Evolutionary conservation across 2,329 filamentous ascomycete species (phyloP).

Genomic region (Xylariomycetidae sp.): DNA sequence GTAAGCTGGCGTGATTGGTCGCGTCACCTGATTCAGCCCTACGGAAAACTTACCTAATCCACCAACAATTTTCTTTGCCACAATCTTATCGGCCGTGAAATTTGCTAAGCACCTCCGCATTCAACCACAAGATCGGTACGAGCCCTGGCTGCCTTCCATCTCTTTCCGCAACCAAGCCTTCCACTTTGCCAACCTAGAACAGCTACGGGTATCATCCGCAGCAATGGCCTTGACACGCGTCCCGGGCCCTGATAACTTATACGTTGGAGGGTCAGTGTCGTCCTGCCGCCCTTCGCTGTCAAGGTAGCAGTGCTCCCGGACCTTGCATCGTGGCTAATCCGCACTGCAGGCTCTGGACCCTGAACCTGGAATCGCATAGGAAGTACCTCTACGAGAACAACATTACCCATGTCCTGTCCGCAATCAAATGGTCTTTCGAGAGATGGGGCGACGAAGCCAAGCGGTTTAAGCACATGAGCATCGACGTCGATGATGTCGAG

Average conservation of each 20-base stretch:
- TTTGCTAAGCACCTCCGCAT: too few species aligned
- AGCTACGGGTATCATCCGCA: neutral
- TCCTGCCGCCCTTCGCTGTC: neutral
- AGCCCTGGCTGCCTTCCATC: too few species aligned
- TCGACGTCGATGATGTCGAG: conserved; percentile 86
- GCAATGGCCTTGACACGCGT: conserved; percentile 57
- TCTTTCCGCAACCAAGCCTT: too few species aligned
- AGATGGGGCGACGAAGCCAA: conserved; percentile 39
- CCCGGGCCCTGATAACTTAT: conserved; percentile 64
- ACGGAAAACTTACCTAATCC: too few species aligned
- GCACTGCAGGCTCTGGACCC: conserved; percentile 62
- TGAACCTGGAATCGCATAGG: conserved; percentile 53
- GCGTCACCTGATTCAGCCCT: too few species aligned
- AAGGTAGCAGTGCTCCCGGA: too few species aligned
- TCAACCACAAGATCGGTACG: too few species aligned
- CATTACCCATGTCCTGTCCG: conserved; percentile 89
- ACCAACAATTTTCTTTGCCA: too few species aligned
- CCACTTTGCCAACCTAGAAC: too few species aligned
- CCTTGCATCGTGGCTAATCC: conserved; percentile 3
- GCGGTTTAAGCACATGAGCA: conserved; percentile 64
- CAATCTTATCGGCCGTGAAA: too few species aligned
- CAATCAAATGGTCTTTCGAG: conserved; percentile 47
- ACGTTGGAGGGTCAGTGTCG: conserved; percentile 64
- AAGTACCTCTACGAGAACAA: conserved; percentile 63
- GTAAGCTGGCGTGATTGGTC: too few species aligned